Conservation (phyloP, 2,329 filamentous ascomycete genomes). For the Aspergillus oerlinghausenensis region DNA sequence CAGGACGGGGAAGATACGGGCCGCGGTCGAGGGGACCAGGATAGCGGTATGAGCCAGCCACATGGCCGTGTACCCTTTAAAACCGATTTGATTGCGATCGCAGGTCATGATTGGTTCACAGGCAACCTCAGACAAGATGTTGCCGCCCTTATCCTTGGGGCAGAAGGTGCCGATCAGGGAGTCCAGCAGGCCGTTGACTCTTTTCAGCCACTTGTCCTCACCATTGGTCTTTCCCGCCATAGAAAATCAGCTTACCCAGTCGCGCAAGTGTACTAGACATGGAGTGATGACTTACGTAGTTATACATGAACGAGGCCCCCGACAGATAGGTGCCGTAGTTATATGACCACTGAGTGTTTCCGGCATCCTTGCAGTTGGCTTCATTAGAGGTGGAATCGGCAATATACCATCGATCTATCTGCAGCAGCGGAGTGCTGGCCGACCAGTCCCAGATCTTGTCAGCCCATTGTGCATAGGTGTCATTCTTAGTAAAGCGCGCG, state of each 20-base stretch:
- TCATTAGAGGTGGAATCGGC: constrained; percentile 58
- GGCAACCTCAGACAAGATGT: constrained; percentile 58
- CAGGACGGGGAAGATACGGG: constrained; percentile 53
- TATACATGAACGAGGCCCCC: constrained; percentile 64
- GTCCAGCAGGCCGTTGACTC: constrained; percentile 52
- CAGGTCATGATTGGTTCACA: constrained; percentile 60
- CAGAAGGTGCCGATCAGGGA: constrained; percentile 46
- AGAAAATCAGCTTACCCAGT: background rate
- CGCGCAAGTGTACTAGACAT: background rate
- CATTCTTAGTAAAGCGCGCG: constrained; percentile 58
- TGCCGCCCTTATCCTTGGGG: constrained; percentile 37
- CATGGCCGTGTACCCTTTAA: constrained; percentile 63
- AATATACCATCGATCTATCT: constrained; percentile 54
- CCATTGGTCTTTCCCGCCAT: constrained; percentile 40
- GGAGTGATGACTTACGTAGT: constrained; percentile 43
- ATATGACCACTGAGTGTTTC: constrained; percentile 61
- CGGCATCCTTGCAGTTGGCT: constrained; percentile 58
- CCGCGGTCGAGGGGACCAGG: constrained; percentile 53
- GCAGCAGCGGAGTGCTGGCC: constrained; percentile 51
- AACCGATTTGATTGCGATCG: constrained; percentile 64
- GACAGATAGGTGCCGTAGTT: constrained; percentile 55
- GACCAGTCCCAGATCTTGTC: constrained; percentile 60
- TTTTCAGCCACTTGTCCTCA: constrained; percentile 49
- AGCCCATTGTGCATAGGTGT: constrained; percentile 59
- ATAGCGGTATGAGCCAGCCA: constrained; percentile 58